Evolutionary conservation across 2,329 filamentous ascomycete genomes (phyloP), one percentile per base, ranked within the genome.

Genomic region (Alternaria burnsii): DNA sequence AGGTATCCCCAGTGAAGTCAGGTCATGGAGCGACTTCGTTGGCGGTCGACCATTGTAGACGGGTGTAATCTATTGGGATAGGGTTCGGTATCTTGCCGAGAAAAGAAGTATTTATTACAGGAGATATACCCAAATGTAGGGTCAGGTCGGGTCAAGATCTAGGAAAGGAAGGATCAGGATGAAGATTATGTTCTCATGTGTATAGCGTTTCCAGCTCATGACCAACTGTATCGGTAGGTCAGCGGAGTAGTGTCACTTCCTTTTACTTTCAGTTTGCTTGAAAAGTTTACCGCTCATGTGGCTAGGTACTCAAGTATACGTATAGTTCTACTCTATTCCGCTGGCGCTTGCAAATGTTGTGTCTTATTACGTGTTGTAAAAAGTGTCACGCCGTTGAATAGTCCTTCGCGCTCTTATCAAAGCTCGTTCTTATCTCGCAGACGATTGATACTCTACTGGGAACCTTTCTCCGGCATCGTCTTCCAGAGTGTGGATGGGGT

Each of bases 1-100:
- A 77, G 94, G 93, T 55, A 94, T 97, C 66, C 95, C 95, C 48
- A 84, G 87, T 48, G 95, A 99, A 82, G 95, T 98, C 74, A 89
- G 91, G 79, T 89, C 90, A 75, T 99, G 95, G 95, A 96, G 92
- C 68, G 90, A 98, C 74, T 99, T 98, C 80, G 91, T 97, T 73
- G 93, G 93, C 67, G 71, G 73, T 52, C 71, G 73, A 32, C 70
- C 76, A 20, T 71, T 75, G 69, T 76, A 74, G 56, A 60, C 38
- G 40, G 52, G 14, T 30, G 3, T 16, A 47, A n/a, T 22, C 38
- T 28, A 43, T 22, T 54, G 18, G n/a, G 28, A 18, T 4, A 42
- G 40, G 9, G 2, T 20, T 20, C 10, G 20, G n/a, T 16, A 12
- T 52, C 34, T 52, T 28, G 14, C 38, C 20, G 44, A 30, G 18